Base-by-base conservation (phyloP, 2,329 filamentous ascomycete genomes). In the Westerdykella sp. region DNA sequence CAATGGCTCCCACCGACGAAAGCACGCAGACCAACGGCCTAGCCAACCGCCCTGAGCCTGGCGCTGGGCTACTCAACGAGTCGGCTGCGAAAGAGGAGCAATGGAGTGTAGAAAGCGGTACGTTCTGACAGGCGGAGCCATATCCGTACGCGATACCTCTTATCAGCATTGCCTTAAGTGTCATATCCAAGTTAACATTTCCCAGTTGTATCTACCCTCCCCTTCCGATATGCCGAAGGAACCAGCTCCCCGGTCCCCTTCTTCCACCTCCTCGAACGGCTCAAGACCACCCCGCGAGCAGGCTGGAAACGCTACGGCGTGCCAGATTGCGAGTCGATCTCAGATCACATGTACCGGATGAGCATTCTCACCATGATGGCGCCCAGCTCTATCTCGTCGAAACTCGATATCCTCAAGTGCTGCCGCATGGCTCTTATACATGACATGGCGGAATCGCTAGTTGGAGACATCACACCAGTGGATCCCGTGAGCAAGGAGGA, bases 281-380 rank as follows among this genome's bases (percentile, higher is more conserved):
- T 98, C 44, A 98, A 98, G 78, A 96, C 90, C 6, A 95, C 87
- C 48, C 94, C 95, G 69, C 85, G 93, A 47, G 93, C 96, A 70
- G 93, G 93, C 52, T 98, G 93, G 93, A 80, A 86, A 43, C 81
- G 93, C 31, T 96, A 96, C 64, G 82, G 81, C 32, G 88, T 98
- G 53, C 54, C 66, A 44, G 52, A 70, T 45, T 85, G 87, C 65
- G 93, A 98, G 69, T 95, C 88, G 2, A 96, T 98, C 62, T 79
- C 87, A 42, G 93, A 98, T 72, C 93, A 98, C 76, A 98, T 98
- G 93, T 98, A 97, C 71, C 89, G 93, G 70, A 98, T 98, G 93
- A 88, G 90, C 39, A 79, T 98, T 55, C 88, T 98, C 67, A 89
- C 87, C 51, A 87, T 98, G 83, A 80, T 96, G 52, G 89, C 88